Base-by-base conservation (phyloP, 2,329 filamentous ascomycete genomes). In the Pestalotiopsis sp. region DNA sequence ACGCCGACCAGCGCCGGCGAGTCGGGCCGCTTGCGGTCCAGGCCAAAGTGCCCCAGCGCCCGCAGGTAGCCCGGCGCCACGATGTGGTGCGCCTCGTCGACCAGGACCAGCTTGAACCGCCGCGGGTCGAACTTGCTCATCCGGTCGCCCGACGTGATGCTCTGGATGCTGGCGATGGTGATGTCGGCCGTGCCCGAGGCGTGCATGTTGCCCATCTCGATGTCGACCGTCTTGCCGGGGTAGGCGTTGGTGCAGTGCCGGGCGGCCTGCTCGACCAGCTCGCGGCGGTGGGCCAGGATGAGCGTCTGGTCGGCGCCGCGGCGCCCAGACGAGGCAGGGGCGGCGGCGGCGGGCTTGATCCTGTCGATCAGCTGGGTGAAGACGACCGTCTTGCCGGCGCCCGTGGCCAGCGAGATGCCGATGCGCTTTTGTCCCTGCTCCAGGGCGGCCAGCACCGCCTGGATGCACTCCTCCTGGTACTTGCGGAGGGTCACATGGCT, bases 31-130 rank as follows among this genome's bases (percentile, higher is more conserved):
- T 83, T 84, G 23, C 70, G 57, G 38, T 77, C 74, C 20, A 97
- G 86, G 0, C 91, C 89, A 78, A 99, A 97, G 79, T 98, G 90
- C n/a, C 87, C 83, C 62, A 99, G 83, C 0, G 90, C 87, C 57
- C 87, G 86, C 70, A 97, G 85, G 76, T 98, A 98, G 7, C 90
- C 90, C 2, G 89, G 86, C 0, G 96, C 93, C 59, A 98, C 95
- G 66, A 98, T 97, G 80, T 99, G 96, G 78, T 99, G 96, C 4
- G 95, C 96, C 81, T 99, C 96, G 72, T 99, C 96, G 3, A 99
- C 95, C 2, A 99, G 86, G 0, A 99, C 83, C 0, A 99, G 88
- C 80, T 99, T 99, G 84, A 95, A 98, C 7, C 83, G 84, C 0
- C 79, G 80, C 0, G 94, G 92, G 72, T 97, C 89, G 75, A 95